phyloP scores from a whole-genome alignment of 495 filamentous ascomycete species.

The Daldinia childiae region DNA sequence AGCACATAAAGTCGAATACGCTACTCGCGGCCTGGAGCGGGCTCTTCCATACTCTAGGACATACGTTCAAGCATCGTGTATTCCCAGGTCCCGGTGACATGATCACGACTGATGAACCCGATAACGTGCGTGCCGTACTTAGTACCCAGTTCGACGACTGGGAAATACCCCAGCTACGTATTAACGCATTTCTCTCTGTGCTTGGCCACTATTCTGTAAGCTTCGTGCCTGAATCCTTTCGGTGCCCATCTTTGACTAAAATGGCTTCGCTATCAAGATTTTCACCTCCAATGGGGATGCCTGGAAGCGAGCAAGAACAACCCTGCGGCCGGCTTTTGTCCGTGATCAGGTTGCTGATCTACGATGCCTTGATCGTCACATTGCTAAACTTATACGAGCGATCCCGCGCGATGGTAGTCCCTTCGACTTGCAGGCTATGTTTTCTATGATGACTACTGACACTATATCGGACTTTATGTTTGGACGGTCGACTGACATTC shows the following conservation, averaged over 20 bases:
- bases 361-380: conserved; percentile 65
- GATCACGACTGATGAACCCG: conserved; percentile 71
- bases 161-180: conserved; percentile 48
- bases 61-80: conserved; percentile 46
- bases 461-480: conserved; percentile 74
- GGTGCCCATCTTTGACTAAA: neutral
- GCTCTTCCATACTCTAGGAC: conserved; percentile 39
- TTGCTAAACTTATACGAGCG: conserved; percentile 60
- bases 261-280: conserved; percentile 49
- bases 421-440: conserved; percentile 70
- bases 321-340: conserved; percentile 59
- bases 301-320: conserved; percentile 66
- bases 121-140: conserved; percentile 78
- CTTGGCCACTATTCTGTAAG: conserved; percentile 48
- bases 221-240: neutral
- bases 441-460: conserved; percentile 71
- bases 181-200: conserved; percentile 45
- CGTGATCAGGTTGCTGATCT: conserved; percentile 62
- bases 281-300: conserved; percentile 75
- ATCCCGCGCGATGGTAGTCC: conserved; percentile 50
- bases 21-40: conserved; percentile 40
- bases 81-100: conserved; percentile 40
- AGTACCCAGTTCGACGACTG: conserved; percentile 67
- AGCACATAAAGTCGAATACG: conserved; percentile 40
- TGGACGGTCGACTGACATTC: conserved; percentile 52